phyloP scores from a whole-genome alignment of 352 stramenopile species.

The Globisporangium perplexum region DNA sequence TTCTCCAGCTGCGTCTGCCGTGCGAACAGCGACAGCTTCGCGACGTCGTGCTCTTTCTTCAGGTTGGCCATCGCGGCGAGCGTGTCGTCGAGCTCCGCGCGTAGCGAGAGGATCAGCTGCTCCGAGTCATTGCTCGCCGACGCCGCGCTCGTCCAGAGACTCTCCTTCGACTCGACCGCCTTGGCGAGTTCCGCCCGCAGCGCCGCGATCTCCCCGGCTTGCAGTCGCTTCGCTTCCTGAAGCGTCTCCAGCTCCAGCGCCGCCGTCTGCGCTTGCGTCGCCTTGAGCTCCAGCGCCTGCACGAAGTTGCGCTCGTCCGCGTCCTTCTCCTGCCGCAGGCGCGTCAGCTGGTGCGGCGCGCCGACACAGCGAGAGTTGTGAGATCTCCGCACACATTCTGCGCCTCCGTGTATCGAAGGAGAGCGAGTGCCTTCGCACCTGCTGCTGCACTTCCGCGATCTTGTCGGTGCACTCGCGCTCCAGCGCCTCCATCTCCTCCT shows the following conservation, averaged over 20 bases:
- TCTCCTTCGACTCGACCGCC: conserved; percentile 58
- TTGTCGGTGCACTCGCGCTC: conserved; percentile 71
- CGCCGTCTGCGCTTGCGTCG: conserved; percentile 44
- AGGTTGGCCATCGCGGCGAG: conserved; percentile 43
- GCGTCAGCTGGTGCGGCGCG: conserved; percentile 20
- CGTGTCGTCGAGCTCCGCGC: conserved; percentile 62
- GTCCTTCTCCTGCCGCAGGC: conserved; percentile 54
- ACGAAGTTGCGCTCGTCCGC: conserved; percentile 70
- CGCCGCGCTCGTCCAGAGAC: conserved; percentile 55
- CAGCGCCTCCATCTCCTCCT: conserved; percentile 74
- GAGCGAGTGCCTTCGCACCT: conserved; percentile 22
- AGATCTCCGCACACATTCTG: no score
- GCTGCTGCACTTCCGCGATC: conserved; percentile 51
- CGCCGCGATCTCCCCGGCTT: conserved; percentile 30
- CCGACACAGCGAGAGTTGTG: not conserved
- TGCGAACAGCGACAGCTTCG: conserved; percentile 65
- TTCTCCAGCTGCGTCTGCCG: conserved; percentile 73
- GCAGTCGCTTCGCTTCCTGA: conserved; percentile 25
- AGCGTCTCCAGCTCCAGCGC: conserved; percentile 34
- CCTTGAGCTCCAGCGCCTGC: conserved; percentile 68
- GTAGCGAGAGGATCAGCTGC: conserved; percentile 53
- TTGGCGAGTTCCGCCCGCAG: conserved; percentile 44
- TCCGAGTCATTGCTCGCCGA: conserved; percentile 66
- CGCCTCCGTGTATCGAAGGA: not conserved
- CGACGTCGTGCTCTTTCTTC: conserved; percentile 59